phyloP scores from a whole-genome alignment of 805 yeast species.

The Teunomyces cretensis region DNA sequence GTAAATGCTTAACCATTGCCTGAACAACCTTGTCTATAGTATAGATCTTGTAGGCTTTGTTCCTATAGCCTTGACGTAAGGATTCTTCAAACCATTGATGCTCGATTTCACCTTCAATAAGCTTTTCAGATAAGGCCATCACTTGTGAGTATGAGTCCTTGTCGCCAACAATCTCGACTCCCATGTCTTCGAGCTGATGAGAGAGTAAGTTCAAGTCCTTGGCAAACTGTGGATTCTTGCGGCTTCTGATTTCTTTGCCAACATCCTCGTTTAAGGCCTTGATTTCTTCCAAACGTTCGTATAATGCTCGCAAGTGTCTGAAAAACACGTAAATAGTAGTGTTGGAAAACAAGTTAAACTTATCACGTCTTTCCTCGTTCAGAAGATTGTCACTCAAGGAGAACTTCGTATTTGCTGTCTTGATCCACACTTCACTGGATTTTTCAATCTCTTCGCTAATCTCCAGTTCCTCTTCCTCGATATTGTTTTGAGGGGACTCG shows the following conservation, averaged over 20 bases:
- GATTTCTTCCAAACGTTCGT: conserved; percentile 75
- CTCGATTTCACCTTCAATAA: conserved; percentile 88
- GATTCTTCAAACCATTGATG: conserved; percentile 95
- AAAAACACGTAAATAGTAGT: conserved; percentile 86
- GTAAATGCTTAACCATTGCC: conserved; percentile 72
- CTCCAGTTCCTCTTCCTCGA: conserved; percentile 36
- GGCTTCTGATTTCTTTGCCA: conserved; percentile 63
- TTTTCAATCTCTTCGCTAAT: conserved; percentile 30
- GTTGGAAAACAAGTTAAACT: conserved; percentile 81
- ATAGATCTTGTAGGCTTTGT: conserved; percentile 88
- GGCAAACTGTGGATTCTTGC: conserved; percentile 75
- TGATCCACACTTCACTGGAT: conserved; percentile 45
- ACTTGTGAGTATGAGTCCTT: conserved; percentile 75
- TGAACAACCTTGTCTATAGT: conserved; percentile 92
- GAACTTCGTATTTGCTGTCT: conserved; percentile 30
- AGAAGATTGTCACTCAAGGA: conserved; percentile 24
- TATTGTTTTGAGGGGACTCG: conserved; percentile 27
- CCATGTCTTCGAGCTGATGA: conserved; percentile 78
- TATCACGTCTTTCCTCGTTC: conserved; percentile 42
- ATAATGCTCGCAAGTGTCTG: conserved; percentile 80
- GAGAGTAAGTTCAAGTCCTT: conserved; percentile 80
- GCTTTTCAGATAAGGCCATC: conserved; percentile 66
- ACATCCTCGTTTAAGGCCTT: conserved; percentile 71
- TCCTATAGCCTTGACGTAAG: conserved; percentile 90
- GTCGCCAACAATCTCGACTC: conserved; percentile 63